These are phyloP conservation scores for Podaxis rugospora DNA, from an alignment of 768 basidiomycete genomes.

Conservation along the genomic window DNA sequence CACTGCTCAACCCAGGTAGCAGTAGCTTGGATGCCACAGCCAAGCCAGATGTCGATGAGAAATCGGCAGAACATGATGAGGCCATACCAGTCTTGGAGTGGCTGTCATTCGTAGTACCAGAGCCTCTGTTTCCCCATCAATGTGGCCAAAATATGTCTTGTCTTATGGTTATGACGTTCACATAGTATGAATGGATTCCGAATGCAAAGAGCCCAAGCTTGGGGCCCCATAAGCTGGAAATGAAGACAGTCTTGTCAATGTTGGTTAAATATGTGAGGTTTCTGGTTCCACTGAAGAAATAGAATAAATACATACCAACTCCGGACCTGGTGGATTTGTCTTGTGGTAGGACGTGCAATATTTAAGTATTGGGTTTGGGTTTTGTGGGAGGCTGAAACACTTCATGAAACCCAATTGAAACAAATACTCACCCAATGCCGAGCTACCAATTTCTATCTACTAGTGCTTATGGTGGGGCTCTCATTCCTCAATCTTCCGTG, in stretches of 20 bases:
- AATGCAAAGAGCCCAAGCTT: conserved; percentile 68
- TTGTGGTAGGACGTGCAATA: too few species aligned
- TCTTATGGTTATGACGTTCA: conserved; percentile 69
- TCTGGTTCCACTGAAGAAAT: too few species aligned
- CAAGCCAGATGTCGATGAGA: not conserved
- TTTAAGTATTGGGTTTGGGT: too few species aligned
- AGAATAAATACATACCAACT: too few species aligned
- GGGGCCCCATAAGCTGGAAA: conserved; percentile 68
- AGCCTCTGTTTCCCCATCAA: conserved; percentile 71
- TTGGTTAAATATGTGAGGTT: too few species aligned
- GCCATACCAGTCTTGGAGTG: conserved; percentile 5
- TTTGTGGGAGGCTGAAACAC: too few species aligned
- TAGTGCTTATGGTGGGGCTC: too few species aligned
- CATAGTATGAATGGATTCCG: conserved; percentile 89
- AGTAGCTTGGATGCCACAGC: not conserved
- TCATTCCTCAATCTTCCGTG: too few species aligned
- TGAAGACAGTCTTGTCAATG: not conserved
- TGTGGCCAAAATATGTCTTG: conserved; percentile 87
- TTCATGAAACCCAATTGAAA: too few species aligned
- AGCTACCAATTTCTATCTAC: too few species aligned
- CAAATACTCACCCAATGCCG: too few species aligned
- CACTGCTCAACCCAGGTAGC: not conserved
- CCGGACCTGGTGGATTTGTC: too few species aligned
- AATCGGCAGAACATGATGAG: not conserved
- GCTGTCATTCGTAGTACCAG: conserved; percentile 21